Base-by-base conservation (phyloP, 306 rosid species). In the Comarum palustre region DNA sequence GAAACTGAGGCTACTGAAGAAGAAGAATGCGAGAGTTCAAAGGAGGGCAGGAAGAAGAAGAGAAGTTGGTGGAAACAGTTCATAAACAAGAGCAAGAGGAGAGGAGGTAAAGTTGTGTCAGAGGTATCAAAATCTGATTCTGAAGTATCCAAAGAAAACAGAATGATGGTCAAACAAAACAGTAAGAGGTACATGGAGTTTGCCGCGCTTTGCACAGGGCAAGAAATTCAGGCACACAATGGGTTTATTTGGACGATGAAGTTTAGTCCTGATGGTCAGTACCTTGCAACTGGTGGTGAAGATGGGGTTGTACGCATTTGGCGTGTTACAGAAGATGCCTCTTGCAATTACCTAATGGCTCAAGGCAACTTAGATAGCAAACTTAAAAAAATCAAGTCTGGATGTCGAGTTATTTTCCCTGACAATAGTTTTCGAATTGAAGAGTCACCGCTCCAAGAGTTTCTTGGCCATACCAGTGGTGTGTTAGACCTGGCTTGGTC, bases 401-500 rank as follows among this genome's bases (percentile, higher is more conserved):
- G 81, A 71, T 80, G 82, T 73, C 62, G 22, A 60, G 64, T 82
- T 55, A 78, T 86, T 62, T 81, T 91, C 80, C 99, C 98, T 11
- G 85, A 79, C 5, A 88, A 82, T 81, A 78, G 87, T 81, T 82
- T 89, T 68, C 90, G 75, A 64, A 89, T 91, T 31, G 89, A 87
- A 47, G 97, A 91, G 80, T 73, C 86, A 4, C 95, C 96, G 0
- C 4, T 85, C 55, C 96, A 85, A 36, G 95, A 88, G 71, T 83
- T 88, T 64, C 73, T 75, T 74, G 98, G 97, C 45, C 97, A 94
- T 76, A 81, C 89, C 2, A 52, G 88, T 71, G 97, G 83, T 81
- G 88, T 94, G 45, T 84, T 91, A 86, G 97, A 94, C 81, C 81
- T 94, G 75, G 94, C 99, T 73, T 94, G 97, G 99, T 91, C 96